These are phyloP conservation scores for Talaromyces sp. DNA, from an alignment of 2,329 filamentous ascomycete species.

Conservation along the genomic window DNA sequence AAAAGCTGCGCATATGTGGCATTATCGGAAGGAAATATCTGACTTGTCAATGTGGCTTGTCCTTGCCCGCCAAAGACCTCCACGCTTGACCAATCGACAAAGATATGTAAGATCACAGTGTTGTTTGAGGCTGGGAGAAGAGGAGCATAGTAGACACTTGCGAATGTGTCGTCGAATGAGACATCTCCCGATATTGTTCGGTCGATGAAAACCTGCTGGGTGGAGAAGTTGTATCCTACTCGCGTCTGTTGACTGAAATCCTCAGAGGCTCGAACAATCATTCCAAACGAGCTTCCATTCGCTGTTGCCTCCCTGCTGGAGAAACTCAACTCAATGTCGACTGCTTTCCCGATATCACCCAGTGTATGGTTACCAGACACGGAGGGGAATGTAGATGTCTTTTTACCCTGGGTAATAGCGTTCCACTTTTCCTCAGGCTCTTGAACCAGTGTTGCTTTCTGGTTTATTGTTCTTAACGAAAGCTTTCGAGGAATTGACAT, in stretches of 20 bases:
- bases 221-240: slow-evolving; percentile 24
- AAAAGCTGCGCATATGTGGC: slow-evolving; percentile 15
- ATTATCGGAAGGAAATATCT: slow-evolving; percentile 21
- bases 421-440: background rate
- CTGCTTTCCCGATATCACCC: slow-evolving; percentile 14
- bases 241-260: slow-evolving; percentile 19
- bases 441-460: slow-evolving; percentile 6
- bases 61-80: slow-evolving; percentile 25
- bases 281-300: slow-evolving; percentile 16
- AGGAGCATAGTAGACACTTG: slow-evolving; percentile 17
- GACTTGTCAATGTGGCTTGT: slow-evolving; percentile 22
- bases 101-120: slow-evolving; percentile 17
- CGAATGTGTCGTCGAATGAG: slow-evolving; percentile 20
- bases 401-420: background rate
- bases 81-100: slow-evolving; percentile 25
- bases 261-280: slow-evolving; percentile 16
- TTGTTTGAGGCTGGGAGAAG: slow-evolving; percentile 14
- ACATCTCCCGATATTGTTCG: slow-evolving; percentile 17
- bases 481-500: slow-evolving; percentile 21
- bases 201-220: slow-evolving; percentile 20
- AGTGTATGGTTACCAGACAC: slow-evolving; percentile 13
- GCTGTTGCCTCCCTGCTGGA: slow-evolving; percentile 4
- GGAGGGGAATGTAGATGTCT: slow-evolving; percentile 1
- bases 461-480: slow-evolving; percentile 16
- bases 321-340: slow-evolving; percentile 19